Conservation (phyloP, 2,329 filamentous ascomycete species). For the Epichloe amarillans region DNA sequence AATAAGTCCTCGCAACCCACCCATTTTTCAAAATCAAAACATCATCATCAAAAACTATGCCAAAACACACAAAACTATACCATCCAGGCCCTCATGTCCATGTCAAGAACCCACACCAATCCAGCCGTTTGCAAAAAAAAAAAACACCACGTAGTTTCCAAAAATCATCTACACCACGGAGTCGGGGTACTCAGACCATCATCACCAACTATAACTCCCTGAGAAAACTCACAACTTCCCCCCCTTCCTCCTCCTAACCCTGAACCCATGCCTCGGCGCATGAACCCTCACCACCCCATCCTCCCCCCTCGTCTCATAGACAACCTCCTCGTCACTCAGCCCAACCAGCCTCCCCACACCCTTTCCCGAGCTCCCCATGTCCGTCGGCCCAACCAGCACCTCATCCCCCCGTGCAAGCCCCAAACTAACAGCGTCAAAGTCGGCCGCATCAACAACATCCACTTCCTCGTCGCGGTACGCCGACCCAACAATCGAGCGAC, state of each 20-base stretch:
- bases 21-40: too few species aligned
- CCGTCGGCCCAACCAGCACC: constrained; percentile 48
- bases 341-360: constrained; percentile 43
- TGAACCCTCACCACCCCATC: constrained; percentile 39
- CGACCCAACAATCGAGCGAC: constrained; percentile 29
- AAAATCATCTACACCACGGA: background rate
- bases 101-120: too few species aligned
- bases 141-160: too few species aligned
- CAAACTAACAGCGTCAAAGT: constrained; percentile 32
- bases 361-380: constrained; percentile 45
- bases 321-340: constrained; percentile 40
- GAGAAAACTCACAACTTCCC: background rate
- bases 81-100: too few species aligned
- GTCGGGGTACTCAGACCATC: background rate
- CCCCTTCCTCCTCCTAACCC: constrained; percentile 22
- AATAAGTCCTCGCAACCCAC: too few species aligned
- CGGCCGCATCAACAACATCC: constrained; percentile 34
- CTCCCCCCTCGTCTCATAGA: constrained; percentile 36
- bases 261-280: constrained; percentile 47
- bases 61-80: too few species aligned
- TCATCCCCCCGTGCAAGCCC: constrained; percentile 36
- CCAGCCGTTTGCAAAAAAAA: too few species aligned
- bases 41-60: too few species aligned
- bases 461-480: constrained; percentile 31
- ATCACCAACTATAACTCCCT: background rate